These are phyloP conservation scores for Sclerotinia borealis DNA, from an alignment of 2,329 filamentous ascomycete species.

Conservation along the genomic window DNA sequence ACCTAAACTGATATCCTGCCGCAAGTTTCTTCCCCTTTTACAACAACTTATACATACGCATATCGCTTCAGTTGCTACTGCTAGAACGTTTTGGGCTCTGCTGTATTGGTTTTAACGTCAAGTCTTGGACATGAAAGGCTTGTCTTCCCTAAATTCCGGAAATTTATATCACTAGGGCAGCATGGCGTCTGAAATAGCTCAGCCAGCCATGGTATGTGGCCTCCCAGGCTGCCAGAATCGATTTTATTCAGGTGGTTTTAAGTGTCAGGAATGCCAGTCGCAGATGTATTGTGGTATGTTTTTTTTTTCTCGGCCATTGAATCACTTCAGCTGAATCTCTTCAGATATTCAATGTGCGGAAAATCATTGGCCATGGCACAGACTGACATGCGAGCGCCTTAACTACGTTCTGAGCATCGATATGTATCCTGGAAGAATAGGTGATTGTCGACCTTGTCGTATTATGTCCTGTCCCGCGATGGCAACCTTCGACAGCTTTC, in stretches of 20 bases:
- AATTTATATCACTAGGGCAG: background rate
- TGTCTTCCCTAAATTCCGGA: background rate
- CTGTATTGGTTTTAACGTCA: background rate
- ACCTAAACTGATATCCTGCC: background rate
- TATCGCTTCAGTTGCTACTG: background rate
- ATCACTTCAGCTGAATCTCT: background rate
- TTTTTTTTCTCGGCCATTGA: background rate
- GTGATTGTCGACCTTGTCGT: background rate
- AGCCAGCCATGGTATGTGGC: no score
- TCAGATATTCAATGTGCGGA: background rate
- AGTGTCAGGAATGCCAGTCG: background rate
- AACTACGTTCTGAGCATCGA: background rate
- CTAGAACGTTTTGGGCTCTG: background rate
- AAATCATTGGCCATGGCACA: background rate
- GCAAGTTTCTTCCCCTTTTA: background rate
- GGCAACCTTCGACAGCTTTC: background rate
- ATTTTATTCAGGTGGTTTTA: background rate
- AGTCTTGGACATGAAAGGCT: background rate
- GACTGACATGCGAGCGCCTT: background rate
- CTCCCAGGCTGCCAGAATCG: background rate
- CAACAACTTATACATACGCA: background rate
- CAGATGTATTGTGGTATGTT: background rate
- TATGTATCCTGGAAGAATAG: background rate
- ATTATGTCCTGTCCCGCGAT: background rate
- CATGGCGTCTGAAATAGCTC: no score